phyloP scores from a whole-genome alignment of 2,329 filamentous ascomycete genomes.

The Aspergillus versicolor region DNA sequence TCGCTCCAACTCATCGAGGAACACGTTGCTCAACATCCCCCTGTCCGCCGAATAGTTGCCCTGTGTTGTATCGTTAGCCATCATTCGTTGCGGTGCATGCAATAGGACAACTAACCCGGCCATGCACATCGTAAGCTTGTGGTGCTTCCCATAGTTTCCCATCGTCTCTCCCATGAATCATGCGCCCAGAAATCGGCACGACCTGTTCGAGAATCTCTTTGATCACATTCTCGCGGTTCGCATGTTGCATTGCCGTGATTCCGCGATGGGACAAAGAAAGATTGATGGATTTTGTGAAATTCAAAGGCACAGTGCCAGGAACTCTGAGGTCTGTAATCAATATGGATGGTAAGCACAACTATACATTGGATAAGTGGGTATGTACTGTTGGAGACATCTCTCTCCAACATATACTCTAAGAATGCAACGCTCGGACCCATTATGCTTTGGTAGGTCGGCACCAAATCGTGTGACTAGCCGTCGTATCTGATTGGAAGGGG shows the following conservation, averaged over 20 bases:
- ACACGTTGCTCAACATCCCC: constrained; percentile 73
- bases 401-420: no score
- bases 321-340: constrained; percentile 73
- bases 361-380: not conserved
- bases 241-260: constrained; percentile 78
- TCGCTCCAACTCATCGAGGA: constrained; percentile 78
- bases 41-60: constrained; percentile 84
- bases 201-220: constrained; percentile 73
- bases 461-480: no score
- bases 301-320: constrained; percentile 77
- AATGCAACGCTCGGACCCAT: no score
- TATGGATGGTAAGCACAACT: constrained; percentile 6
- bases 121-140: constrained; percentile 89
- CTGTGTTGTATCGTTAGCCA: constrained; percentile 44
- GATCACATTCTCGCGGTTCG: constrained; percentile 66
- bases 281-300: constrained; percentile 99
- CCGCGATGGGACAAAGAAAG: constrained; percentile 90
- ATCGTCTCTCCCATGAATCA: constrained; percentile 78
- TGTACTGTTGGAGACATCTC: not conserved
- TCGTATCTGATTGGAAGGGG: not conserved
- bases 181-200: constrained; percentile 91
- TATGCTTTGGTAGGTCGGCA: no score
- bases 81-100: constrained; percentile 1
- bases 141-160: constrained; percentile 71
- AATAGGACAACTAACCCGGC: constrained; percentile 60